These are phyloP conservation scores for Lepraria neglecta DNA, from an alignment of 495 filamentous ascomycete species.

Conservation along the genomic window DNA sequence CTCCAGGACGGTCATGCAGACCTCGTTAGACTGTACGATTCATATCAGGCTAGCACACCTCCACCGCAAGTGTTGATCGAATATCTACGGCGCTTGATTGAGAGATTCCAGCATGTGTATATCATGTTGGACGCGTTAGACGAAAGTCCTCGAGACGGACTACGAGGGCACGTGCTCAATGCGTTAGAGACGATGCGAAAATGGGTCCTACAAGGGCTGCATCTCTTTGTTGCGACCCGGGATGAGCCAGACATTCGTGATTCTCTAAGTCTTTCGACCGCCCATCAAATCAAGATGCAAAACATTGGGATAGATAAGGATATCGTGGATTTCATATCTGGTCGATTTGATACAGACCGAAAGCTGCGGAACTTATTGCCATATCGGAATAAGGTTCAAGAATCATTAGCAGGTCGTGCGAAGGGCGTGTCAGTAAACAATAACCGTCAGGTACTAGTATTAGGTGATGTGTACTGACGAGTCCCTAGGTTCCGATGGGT, in stretches of 20 bases:
- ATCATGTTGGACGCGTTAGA: slow-evolving; percentile 33
- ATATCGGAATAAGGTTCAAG: slow-evolving; percentile 30
- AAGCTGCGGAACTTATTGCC: slow-evolving; percentile 29
- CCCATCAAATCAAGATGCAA: slow-evolving; percentile 26
- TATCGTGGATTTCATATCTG: slow-evolving; percentile 32
- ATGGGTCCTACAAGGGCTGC: slow-evolving; percentile 30
- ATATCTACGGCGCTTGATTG: slow-evolving; percentile 19
- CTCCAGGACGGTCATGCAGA: slow-evolving; percentile 23
- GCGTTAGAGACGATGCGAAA: slow-evolving; percentile 27
- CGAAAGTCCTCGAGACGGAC: slow-evolving; percentile 28
- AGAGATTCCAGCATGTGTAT: slow-evolving; percentile 26
- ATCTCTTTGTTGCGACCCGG: slow-evolving; percentile 39
- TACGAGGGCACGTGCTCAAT: slow-evolving; percentile 22
- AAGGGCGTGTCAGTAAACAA: slow-evolving; percentile 34
- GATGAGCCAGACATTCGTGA: slow-evolving; percentile 35
- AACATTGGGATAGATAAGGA: slow-evolving; percentile 32
- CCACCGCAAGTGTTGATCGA: slow-evolving; percentile 21
- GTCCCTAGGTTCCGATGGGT: slow-evolving; percentile 37
- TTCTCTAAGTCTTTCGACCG: slow-evolving; percentile 22
- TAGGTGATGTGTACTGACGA: slow-evolving; percentile 21
- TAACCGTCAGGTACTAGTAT: neutral
- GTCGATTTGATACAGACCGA: slow-evolving; percentile 29
- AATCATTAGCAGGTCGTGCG: slow-evolving; percentile 25
- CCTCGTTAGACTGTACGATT: slow-evolving; percentile 22
- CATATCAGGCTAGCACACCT: slow-evolving; percentile 18